These are phyloP conservation scores for Lolium rigidum DNA, from an alignment of 176 grass and related monocot genomes.

Conservation along the genomic window DNA sequence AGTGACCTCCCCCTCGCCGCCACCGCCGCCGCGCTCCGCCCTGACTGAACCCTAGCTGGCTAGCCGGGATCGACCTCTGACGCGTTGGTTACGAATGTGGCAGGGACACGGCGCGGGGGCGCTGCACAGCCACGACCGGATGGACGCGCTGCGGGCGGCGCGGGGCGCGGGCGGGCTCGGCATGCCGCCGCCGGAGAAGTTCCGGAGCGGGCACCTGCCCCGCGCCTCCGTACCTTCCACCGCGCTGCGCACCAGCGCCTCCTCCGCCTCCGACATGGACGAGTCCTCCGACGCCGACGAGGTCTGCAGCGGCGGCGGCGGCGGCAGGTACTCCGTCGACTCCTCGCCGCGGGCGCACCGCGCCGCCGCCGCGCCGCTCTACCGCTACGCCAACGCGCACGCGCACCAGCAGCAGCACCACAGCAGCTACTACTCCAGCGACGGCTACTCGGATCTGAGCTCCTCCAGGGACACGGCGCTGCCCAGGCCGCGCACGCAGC, in stretches of 20 bases:
- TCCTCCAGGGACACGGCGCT: conserved; percentile 79
- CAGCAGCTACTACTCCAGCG: conserved; percentile 78
- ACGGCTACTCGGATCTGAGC: conserved; percentile 89
- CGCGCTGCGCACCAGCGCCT: conserved; percentile 44
- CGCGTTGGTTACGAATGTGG: conserved; percentile 32
- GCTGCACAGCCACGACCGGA: conserved; percentile 57
- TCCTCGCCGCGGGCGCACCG: conserved; percentile 50
- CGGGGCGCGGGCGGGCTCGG: conserved; percentile 52
- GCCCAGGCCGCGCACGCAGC: conserved; percentile 47
- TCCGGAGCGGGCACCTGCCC: conserved; percentile 80
- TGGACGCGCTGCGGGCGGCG: conserved; percentile 59
- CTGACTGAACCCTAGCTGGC: not conserved
- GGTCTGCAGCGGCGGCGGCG: conserved; percentile 61
- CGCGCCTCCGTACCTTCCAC: conserved; percentile 49
- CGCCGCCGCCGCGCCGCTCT: conserved; percentile 38
- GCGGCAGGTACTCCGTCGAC: conserved; percentile 71
- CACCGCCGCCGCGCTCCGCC: too few relatives aligned
- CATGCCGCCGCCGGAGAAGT: conserved; percentile 95
- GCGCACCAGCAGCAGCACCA: conserved; percentile 36
- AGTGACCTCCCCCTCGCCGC: conserved; percentile 6
- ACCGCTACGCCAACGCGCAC: conserved; percentile 47
- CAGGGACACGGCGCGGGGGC: conserved; percentile 35
- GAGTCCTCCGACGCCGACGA: conserved; percentile 87
- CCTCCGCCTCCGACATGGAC: conserved; percentile 86
- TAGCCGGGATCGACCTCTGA: conserved; percentile 27